Evolutionary conservation across 23 red algal genomes (phyloP).

Genomic region (Gracilaria vermiculophylla): DNA sequence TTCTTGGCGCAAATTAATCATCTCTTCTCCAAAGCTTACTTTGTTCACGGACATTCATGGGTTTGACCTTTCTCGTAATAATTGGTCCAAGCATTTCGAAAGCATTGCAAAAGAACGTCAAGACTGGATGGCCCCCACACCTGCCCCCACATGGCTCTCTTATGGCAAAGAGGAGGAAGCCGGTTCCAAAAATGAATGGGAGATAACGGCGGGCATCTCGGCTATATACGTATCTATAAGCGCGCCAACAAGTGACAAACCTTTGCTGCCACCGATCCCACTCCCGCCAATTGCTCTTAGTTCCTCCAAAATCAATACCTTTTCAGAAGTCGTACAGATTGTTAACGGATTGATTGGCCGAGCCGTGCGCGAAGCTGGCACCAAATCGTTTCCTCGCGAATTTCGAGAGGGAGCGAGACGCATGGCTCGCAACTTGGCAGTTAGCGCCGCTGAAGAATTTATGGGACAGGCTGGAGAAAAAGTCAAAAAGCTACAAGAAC

Average conservation of each 20-base stretch:
- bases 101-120: not conserved
- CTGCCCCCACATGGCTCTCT: not conserved
- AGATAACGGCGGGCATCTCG: not conserved
- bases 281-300: not conserved
- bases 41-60: slow-evolving; percentile 1
- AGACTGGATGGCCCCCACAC: slow-evolving; percentile 4
- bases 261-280: slow-evolving; percentile 17
- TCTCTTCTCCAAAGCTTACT: slow-evolving; percentile 11
- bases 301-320: not conserved
- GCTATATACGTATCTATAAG: slow-evolving; percentile 1
- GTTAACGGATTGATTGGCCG: slow-evolving; percentile 11
- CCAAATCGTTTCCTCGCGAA: slow-evolving; percentile 15
- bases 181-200: not conserved
- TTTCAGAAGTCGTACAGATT: slow-evolving; percentile 6
- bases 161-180: not conserved
- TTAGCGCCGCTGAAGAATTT: not conserved
- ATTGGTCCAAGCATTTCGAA: slow-evolving; percentile 21
- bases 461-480: slow-evolving; percentile 8
- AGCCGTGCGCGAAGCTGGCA: slow-evolving; percentile 9
- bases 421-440: slow-evolving; percentile 16
- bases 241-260: not conserved
- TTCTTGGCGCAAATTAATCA: slow-evolving; percentile 2
- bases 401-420: slow-evolving; percentile 1
- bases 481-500: slow-evolving; percentile 11
- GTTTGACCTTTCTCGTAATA: slow-evolving; percentile 12